Percentiles rank a stretch among this genome's conserved stretches.
Evolutionary conservation across 352 stramenopile genomes (phyloP).

Genomic region (Phytophthora meadii): DNA sequence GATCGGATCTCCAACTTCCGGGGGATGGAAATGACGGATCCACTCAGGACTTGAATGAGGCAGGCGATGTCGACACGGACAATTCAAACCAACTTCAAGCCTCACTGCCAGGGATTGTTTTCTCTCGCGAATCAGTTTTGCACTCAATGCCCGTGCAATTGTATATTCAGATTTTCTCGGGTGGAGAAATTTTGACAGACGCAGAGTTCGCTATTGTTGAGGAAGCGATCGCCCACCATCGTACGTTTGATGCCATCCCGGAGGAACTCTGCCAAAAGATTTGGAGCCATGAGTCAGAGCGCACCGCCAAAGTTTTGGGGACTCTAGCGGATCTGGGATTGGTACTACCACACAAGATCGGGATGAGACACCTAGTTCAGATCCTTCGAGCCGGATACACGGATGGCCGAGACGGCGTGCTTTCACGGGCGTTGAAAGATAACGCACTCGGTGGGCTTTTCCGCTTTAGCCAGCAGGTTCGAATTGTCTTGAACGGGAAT

Average conservation of each 20-base stretch:
- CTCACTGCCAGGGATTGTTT: slow-evolving; percentile 57
- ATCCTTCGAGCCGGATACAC: slow-evolving; percentile 76
- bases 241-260: slow-evolving; percentile 55
- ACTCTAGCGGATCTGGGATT: slow-evolving; percentile 74
- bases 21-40: slow-evolving; percentile 52
- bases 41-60: slow-evolving; percentile 41
- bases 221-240: slow-evolving; percentile 56
- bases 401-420: slow-evolving; percentile 66
- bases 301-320: slow-evolving; percentile 75
- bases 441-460: slow-evolving; percentile 79
- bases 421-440: slow-evolving; percentile 75
- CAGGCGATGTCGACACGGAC: slow-evolving; percentile 18
- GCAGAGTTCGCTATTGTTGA: slow-evolving; percentile 63
- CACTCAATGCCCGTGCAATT: slow-evolving; percentile 80
- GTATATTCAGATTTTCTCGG: slow-evolving; percentile 85
- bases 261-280: slow-evolving; percentile 60
- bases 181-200: slow-evolving; percentile 61
- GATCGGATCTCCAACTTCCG: slow-evolving; percentile 41
- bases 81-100: slow-evolving; percentile 4
- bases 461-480: slow-evolving; percentile 50
- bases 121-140: slow-evolving; percentile 77
- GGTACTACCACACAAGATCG: slow-evolving; percentile 80
- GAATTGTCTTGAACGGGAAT: slow-evolving; percentile 63
- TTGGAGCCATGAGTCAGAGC: slow-evolving; percentile 75
- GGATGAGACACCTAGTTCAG: slow-evolving; percentile 81